Conservation (phyloP, 2,329 filamentous ascomycete genomes). For the Colletotrichum spinosum region DNA sequence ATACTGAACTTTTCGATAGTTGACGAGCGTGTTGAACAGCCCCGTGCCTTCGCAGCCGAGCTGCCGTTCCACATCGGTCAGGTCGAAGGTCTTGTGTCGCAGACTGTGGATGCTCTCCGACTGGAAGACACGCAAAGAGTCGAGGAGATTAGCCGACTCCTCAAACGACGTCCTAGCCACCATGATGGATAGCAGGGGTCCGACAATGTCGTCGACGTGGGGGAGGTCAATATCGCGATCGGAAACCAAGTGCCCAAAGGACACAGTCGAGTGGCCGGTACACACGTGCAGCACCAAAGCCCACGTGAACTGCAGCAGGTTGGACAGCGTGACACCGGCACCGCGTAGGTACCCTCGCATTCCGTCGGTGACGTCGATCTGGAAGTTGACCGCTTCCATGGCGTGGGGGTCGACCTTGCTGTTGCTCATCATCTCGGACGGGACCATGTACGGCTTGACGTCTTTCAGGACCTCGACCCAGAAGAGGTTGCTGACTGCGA, state of each 20-base stretch:
- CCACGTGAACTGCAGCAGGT: constrained; percentile 17
- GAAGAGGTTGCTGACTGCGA: background rate
- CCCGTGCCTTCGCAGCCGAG: constrained; percentile 7
- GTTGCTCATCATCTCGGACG: background rate
- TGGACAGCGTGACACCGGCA: constrained; percentile 11
- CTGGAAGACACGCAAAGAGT: constrained; percentile 9
- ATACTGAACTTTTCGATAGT: constrained; percentile 20
- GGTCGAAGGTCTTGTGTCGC: constrained; percentile 19
- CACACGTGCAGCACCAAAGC: constrained; percentile 9
- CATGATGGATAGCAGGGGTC: constrained; percentile 13
- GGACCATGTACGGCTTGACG: constrained; percentile 3
- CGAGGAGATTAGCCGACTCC: background rate
- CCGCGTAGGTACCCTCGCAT: background rate
- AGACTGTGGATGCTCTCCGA: constrained; percentile 17
- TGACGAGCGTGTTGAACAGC: constrained; percentile 21
- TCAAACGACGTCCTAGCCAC: background rate
- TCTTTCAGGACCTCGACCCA: background rate
- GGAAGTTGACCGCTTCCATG: constrained; percentile 7
- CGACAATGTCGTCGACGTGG: constrained; percentile 14
- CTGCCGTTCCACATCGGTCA: constrained; percentile 17
- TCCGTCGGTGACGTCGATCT: background rate
- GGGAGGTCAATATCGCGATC: constrained; percentile 22
- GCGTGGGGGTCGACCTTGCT: background rate
- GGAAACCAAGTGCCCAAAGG: constrained; percentile 21
- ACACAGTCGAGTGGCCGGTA: constrained; percentile 4